These are phyloP conservation scores for Tolypocladium guangdongense DNA, from an alignment of 2,329 filamentous ascomycete genomes.

Conservation along the genomic window DNA sequence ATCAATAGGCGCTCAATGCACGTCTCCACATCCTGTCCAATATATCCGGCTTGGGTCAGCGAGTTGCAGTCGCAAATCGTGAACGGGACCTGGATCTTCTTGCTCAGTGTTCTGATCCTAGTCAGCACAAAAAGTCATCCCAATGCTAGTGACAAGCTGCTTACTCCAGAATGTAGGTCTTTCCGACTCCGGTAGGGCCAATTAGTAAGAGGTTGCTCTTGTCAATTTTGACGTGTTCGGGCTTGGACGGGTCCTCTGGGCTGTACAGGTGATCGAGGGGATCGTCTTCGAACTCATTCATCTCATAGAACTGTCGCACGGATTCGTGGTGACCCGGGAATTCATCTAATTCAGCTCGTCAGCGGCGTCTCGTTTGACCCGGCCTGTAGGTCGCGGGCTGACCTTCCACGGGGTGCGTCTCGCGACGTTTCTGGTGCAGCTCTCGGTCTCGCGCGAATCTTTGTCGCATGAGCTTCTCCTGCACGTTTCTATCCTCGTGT, in stretches of 20 bases:
- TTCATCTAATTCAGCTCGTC: constrained; percentile 36
- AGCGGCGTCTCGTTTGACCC: not conserved
- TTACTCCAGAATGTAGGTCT: constrained; percentile 80
- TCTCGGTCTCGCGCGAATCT: constrained; percentile 59
- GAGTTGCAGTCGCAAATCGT: constrained; percentile 93
- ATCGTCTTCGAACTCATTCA: constrained; percentile 17
- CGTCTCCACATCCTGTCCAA: constrained; percentile 94
- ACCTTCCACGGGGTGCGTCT: constrained; percentile 73
- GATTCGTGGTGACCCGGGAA: constrained; percentile 41
- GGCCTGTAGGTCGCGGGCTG: constrained; percentile 14
- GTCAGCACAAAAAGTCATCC: constrained; percentile 8
- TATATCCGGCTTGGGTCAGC: constrained; percentile 93
- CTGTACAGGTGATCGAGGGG: constrained; percentile 33
- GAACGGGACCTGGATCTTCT: constrained; percentile 89
- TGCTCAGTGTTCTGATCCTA: constrained; percentile 66
- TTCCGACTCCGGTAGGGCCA: constrained; percentile 89
- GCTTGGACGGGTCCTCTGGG: constrained; percentile 32
- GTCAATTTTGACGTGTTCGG: constrained; percentile 61
- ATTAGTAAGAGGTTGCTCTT: constrained; percentile 91
- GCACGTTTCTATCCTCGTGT: constrained; percentile 43
- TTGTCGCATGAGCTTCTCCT: constrained; percentile 60
- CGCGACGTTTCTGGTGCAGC: constrained; percentile 39
- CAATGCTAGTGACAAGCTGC: constrained; percentile 9
- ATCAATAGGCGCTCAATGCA: constrained; percentile 86
- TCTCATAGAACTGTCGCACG: constrained; percentile 29